phyloP scores from a whole-genome alignment of 169 alveolate genomes.

The Cryptosporidium andersoni region DNA sequence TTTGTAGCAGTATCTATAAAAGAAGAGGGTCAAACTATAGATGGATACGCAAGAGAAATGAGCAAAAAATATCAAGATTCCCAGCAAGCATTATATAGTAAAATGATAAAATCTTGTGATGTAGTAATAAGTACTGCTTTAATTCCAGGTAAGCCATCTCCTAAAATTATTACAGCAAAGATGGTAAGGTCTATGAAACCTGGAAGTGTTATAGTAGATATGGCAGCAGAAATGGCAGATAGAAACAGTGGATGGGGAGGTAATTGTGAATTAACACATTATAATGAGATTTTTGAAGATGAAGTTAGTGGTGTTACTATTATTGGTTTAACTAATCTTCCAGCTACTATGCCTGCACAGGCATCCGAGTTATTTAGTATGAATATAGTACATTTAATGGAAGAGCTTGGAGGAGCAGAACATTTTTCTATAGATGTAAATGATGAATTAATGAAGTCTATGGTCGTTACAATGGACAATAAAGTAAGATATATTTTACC shows the following conservation, averaged over 20 bases:
- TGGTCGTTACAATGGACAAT: slow-evolving; percentile 78
- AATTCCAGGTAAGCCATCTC: slow-evolving; percentile 91
- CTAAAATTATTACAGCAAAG: slow-evolving; percentile 84
- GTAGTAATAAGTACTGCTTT: slow-evolving; percentile 91
- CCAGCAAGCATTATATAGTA: slow-evolving; percentile 81
- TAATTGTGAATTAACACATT: slow-evolving; percentile 83
- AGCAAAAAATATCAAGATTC: slow-evolving; percentile 78
- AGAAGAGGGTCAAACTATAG: slow-evolving; percentile 80
- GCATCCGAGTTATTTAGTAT: slow-evolving; percentile 84
- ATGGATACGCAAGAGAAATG: slow-evolving; percentile 87
- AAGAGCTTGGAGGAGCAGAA: slow-evolving; percentile 81
- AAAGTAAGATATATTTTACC: slow-evolving; percentile 74
- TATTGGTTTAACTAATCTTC: slow-evolving; percentile 87
- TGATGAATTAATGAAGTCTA: slow-evolving; percentile 78
- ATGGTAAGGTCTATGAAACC: slow-evolving; percentile 85
- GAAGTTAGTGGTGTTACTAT: slow-evolving; percentile 84
- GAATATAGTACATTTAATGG: slow-evolving; percentile 83
- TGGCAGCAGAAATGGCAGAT: slow-evolving; percentile 87
- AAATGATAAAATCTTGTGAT: slow-evolving; percentile 85
- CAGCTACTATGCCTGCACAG: slow-evolving; percentile 87
- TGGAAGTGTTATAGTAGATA: slow-evolving; percentile 90
- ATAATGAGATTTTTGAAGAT: slow-evolving; percentile 78
- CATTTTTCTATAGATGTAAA: slow-evolving; percentile 77
- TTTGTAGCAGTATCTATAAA: slow-evolving; percentile 78
- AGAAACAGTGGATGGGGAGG: slow-evolving; percentile 84